Evolutionary conservation across 1,139 yeast genomes (phyloP).

Genomic region (Geotrichum europaeum): DNA sequence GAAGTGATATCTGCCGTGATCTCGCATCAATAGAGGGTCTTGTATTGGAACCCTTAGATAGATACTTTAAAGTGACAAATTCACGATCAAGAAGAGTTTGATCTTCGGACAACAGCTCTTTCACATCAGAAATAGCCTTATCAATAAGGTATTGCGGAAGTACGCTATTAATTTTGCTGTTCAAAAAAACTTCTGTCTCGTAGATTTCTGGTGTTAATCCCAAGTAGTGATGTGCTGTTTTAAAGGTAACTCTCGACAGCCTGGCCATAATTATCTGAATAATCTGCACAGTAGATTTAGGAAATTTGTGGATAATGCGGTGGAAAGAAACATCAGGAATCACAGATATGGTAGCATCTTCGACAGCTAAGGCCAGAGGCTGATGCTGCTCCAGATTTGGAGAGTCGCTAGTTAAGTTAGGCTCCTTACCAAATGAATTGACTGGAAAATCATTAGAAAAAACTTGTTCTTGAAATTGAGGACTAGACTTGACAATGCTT

Average conservation of each 20-base stretch:
- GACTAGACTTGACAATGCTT: slow-evolving; percentile 30
- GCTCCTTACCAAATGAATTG: not conserved
- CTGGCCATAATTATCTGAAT: slow-evolving; percentile 88
- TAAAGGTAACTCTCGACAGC: slow-evolving; percentile 83
- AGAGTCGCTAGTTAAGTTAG: not conserved
- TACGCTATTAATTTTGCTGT: slow-evolving; percentile 40
- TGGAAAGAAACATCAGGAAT: slow-evolving; percentile 82
- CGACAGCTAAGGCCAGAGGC: slow-evolving; percentile 50
- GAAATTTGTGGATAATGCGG: slow-evolving; percentile 65
- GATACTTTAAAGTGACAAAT: slow-evolving; percentile 7
- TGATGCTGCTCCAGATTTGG: not conserved
- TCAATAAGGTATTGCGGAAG: slow-evolving; percentile 33
- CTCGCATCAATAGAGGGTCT: slow-evolving; percentile 11
- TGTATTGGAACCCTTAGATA: not conserved
- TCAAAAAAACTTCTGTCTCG: slow-evolving; percentile 66
- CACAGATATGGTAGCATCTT: slow-evolving; percentile 79
- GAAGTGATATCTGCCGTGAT: slow-evolving; percentile 62
- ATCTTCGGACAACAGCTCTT: slow-evolving; percentile 23
- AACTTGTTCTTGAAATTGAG: not conserved
- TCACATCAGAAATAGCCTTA: slow-evolving; percentile 47
- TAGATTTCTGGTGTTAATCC: slow-evolving; percentile 80
- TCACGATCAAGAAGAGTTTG: slow-evolving; percentile 8
- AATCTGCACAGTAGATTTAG: slow-evolving; percentile 87
- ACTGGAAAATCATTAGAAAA: not conserved
- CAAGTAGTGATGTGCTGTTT: slow-evolving; percentile 78